phyloP scores from a whole-genome alignment of 805 yeast species.

The Saccharomycopsis sp. region DNA sequence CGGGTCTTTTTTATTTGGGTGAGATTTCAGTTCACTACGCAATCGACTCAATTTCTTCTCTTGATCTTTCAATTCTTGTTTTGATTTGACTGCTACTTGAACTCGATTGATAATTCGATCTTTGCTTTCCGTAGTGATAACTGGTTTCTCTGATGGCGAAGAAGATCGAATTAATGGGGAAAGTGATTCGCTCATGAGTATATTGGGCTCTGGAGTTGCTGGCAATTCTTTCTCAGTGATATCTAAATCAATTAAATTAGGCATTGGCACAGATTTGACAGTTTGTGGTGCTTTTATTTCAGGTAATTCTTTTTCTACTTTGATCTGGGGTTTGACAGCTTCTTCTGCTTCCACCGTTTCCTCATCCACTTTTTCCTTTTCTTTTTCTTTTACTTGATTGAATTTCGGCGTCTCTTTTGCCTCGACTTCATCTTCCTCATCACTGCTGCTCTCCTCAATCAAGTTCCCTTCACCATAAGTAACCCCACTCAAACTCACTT shows the following conservation, averaged over 20 bases:
- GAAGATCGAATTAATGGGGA: background rate
- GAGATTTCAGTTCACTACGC: too few relatives aligned
- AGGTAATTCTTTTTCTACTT: background rate
- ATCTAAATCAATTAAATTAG: background rate
- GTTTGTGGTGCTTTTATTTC: background rate
- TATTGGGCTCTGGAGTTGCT: background rate
- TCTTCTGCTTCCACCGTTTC: background rate
- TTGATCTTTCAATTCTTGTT: conserved; percentile 16
- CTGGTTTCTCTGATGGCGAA: background rate
- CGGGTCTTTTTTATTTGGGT: conserved; percentile 12
- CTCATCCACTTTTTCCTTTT: background rate
- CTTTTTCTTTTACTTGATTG: background rate
- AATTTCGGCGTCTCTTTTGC: background rate
- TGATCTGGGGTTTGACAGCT: background rate
- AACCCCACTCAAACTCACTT: background rate
- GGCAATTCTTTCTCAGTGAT: background rate
- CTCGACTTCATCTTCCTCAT: conserved; percentile 1
- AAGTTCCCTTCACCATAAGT: conserved; percentile 1
- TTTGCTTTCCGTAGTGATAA: conserved; percentile 15
- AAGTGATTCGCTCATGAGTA: background rate
- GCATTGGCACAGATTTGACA: background rate
- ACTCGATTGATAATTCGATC: conserved; percentile 19
- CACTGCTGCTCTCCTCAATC: conserved; percentile 1
- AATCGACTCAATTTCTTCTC: conserved; percentile 10
- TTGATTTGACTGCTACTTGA: conserved; percentile 15